A percentile compares a stretch with the other conserved stretches of the same genome.
Evolutionary conservation across 2,329 filamentous ascomycete genomes (phyloP).

Genomic region (Epichloe brachyelytri): DNA sequence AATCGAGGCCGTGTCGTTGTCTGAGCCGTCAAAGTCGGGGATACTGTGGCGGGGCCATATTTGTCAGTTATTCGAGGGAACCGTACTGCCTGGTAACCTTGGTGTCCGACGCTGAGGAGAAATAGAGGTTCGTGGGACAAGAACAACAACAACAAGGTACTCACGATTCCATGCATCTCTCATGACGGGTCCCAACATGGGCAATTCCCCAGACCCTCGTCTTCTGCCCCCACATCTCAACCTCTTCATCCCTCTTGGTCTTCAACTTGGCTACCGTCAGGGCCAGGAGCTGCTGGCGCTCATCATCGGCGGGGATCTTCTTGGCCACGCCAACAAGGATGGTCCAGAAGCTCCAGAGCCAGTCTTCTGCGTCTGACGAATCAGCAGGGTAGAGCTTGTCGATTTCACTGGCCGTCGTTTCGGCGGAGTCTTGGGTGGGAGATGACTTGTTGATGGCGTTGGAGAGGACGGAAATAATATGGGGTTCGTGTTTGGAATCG

Average conservation of each 20-base stretch:
- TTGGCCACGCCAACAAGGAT: constrained; percentile 13
- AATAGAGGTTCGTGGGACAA: background rate
- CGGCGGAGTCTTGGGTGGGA: constrained; percentile 8
- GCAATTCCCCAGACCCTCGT: constrained; percentile 18
- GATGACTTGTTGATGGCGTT: constrained; percentile 11
- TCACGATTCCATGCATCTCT: constrained; percentile 18
- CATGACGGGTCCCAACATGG: constrained; percentile 18
- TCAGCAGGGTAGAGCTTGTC: constrained; percentile 13
- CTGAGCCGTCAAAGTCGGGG: constrained; percentile 12
- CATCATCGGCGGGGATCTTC: constrained; percentile 15
- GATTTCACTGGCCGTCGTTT: constrained; percentile 12
- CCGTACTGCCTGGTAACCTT: background rate
- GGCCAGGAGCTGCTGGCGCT: constrained; percentile 14
- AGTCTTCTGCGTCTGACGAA: constrained; percentile 11
- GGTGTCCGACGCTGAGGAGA: background rate
- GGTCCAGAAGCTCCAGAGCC: constrained; percentile 19
- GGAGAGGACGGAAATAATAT: constrained; percentile 13
- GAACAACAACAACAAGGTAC: constrained; percentile 4
- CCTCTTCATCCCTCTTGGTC: constrained; percentile 10
- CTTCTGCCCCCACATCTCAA: constrained; percentile 16
- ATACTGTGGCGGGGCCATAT: constrained; percentile 7
- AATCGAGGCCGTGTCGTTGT: constrained; percentile 10
- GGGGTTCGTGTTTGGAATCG: constrained; percentile 6
- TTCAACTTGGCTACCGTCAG: constrained; percentile 12
- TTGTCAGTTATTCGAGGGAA: background rate